Evolutionary conservation across 140 eudicot genomes (phyloP).

Genomic region (Senecio squalidus): DNA sequence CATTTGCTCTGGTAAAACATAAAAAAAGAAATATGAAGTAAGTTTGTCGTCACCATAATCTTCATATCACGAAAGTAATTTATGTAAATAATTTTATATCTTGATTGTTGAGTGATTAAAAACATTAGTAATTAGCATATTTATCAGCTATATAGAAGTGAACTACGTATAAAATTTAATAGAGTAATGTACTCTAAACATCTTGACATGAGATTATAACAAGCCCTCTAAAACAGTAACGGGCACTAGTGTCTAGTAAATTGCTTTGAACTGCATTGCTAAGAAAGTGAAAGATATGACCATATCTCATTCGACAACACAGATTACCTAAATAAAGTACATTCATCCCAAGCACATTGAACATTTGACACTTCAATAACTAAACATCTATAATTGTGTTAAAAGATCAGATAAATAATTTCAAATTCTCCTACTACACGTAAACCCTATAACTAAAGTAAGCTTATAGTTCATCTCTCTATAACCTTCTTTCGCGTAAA

Average conservation of each 20-base stretch:
- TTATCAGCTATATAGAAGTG: not conserved
- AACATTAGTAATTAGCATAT: not conserved
- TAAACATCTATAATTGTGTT: not conserved
- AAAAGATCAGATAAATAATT: not conserved
- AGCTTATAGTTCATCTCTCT: too few relatives aligned
- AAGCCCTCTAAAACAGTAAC: too few relatives aligned
- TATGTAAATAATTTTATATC: constrained; percentile 1
- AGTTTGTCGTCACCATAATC: constrained; percentile 12
- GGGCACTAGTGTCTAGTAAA: not conserved
- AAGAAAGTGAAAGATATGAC: not conserved
- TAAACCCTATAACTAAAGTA: too few relatives aligned
- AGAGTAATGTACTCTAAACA: not conserved
- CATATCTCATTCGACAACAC: not conserved
- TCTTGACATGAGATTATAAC: not conserved
- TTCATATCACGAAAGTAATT: not conserved
- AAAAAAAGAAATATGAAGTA: not conserved
- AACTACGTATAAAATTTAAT: not conserved
- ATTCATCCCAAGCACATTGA: not conserved
- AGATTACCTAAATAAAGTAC: not conserved
- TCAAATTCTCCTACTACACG: not conserved
- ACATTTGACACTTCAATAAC: not conserved
- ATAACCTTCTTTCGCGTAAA: too few relatives aligned
- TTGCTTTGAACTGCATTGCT: not conserved
- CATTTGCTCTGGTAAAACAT: constrained; percentile 40
- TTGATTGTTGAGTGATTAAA: constrained; percentile 3